A percentile compares a stretch with the other conserved stretches of the same genome.
These are phyloP conservation scores for Paratinospora sagittata DNA, from an alignment of 164 flowering plant genomes.

Conservation along the genomic window DNA sequence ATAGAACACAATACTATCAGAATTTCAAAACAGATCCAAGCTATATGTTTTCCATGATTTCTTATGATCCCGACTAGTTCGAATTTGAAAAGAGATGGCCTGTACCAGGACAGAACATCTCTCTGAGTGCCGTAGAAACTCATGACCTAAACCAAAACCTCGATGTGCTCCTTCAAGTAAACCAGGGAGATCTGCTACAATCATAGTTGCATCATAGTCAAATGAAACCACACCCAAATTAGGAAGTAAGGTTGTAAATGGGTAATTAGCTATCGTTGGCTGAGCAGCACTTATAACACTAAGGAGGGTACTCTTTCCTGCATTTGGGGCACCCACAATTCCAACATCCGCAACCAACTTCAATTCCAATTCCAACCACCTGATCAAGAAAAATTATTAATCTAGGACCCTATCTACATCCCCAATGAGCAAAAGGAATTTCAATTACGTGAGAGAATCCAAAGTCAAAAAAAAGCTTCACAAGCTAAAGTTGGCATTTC, in stretches of 20 bases:
- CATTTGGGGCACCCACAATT: slow-evolving; percentile 97
- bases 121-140: slow-evolving; percentile 89
- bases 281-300: slow-evolving; percentile 92
- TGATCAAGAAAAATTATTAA: slow-evolving; percentile 28
- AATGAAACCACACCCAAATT: slow-evolving; percentile 91
- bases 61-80: not conserved
- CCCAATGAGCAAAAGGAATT: slow-evolving; percentile 17
- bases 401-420: not conserved
- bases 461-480: not conserved
- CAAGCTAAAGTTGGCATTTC: not conserved
- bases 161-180: slow-evolving; percentile 97
- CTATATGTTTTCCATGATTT: not conserved
- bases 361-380: slow-evolving; percentile 97
- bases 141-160: slow-evolving; percentile 96
- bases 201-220: slow-evolving; percentile 79
- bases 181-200: slow-evolving; percentile 95
- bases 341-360: slow-evolving; percentile 98
- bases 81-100: slow-evolving; percentile 1
- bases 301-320: slow-evolving; percentile 94
- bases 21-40: not conserved
- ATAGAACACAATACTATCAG: too few relatives aligned
- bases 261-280: slow-evolving; percentile 89
- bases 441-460: not conserved
- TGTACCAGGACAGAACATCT: slow-evolving; percentile 94
- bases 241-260: slow-evolving; percentile 93